Conservation (phyloP, 352 stramenopile species). For the Plasmopara muralis region DNA sequence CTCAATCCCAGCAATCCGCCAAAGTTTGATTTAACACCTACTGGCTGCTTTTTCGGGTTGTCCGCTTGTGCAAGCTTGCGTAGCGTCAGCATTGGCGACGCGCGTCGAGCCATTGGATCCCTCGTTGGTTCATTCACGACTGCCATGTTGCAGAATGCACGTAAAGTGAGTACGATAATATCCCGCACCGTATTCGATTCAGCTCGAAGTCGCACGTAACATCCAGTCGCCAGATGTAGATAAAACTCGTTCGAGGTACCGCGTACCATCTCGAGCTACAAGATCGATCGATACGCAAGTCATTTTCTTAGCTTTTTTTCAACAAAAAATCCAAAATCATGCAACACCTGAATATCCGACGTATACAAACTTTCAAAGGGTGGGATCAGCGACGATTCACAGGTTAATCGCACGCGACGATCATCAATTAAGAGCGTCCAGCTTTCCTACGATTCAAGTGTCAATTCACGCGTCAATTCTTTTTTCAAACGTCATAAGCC, state of each 20-base stretch:
- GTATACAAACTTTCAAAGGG: constrained; percentile 77
- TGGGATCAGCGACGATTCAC: constrained; percentile 72
- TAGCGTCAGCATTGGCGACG: constrained; percentile 64
- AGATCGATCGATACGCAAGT: background rate
- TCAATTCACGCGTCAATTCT: background rate
- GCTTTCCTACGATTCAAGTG: constrained; percentile 45
- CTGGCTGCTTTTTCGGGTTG: constrained; percentile 34
- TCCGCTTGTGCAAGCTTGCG: constrained; percentile 45
- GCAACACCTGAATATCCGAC: constrained; percentile 47
- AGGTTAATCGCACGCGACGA: constrained; percentile 63
- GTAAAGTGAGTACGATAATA: constrained; percentile 78
- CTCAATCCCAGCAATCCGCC: constrained; percentile 35
- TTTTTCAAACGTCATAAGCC: constrained; percentile 3
- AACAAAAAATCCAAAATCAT: background rate
- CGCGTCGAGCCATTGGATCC: constrained; percentile 36
- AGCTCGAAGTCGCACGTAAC: constrained; percentile 59
- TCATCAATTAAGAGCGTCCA: constrained; percentile 81
- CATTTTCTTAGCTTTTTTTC: background rate
- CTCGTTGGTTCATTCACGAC: constrained; percentile 41
- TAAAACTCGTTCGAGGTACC: constrained; percentile 59
- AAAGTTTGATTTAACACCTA: constrained; percentile 46
- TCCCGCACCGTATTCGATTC: constrained; percentile 70
- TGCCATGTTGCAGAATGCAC: constrained; percentile 60
- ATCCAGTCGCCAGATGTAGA: constrained; percentile 47
- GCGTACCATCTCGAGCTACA: constrained; percentile 51